Percentiles rank a stretch among this genome's conserved stretches.
These are phyloP conservation scores for Diaporthe citri DNA, from an alignment of 2,329 filamentous ascomycete genomes.

Conservation along the genomic window DNA sequence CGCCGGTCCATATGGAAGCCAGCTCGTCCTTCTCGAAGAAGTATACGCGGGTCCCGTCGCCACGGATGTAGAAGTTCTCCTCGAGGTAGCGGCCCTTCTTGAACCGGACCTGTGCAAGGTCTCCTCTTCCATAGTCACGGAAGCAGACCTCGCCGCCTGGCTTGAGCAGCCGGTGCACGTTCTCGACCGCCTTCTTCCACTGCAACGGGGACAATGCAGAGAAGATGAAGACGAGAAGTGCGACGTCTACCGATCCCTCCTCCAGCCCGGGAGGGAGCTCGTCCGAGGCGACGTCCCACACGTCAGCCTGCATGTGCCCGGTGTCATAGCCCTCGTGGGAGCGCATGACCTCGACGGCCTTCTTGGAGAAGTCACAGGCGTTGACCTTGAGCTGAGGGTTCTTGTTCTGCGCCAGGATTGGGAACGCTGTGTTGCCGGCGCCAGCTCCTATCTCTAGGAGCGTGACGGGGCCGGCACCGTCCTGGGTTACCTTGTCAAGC, in stretches of 20 bases:
- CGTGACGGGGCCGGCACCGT: slow-evolving; percentile 76
- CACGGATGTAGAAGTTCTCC: slow-evolving; percentile 97
- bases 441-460: slow-evolving; percentile 94
- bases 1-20: slow-evolving; percentile 79
- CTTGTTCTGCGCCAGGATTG: slow-evolving; percentile 84
- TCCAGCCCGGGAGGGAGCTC: slow-evolving; percentile 81
- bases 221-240: slow-evolving; percentile 97
- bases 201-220: slow-evolving; percentile 88
- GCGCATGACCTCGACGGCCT: slow-evolving; percentile 93
- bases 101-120: slow-evolving; percentile 96
- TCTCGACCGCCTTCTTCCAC: slow-evolving; percentile 85
- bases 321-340: slow-evolving; percentile 81
- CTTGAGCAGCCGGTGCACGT: slow-evolving; percentile 86
- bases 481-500: slow-evolving; percentile 79
- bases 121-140: slow-evolving; percentile 95
- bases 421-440: slow-evolving; percentile 96
- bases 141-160: slow-evolving; percentile 95
- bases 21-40: slow-evolving; percentile 95
- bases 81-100: slow-evolving; percentile 94
- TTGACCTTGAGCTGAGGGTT: slow-evolving; percentile 87
- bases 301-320: slow-evolving; percentile 83
- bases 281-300: slow-evolving; percentile 88
- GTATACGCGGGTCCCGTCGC: slow-evolving; percentile 96
- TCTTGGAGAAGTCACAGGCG: slow-evolving; percentile 96
- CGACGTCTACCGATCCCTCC: slow-evolving; percentile 88